Base-by-base conservation (phyloP, 768 basidiomycete species). In the Rhodotorula kratochvilovae region DNA sequence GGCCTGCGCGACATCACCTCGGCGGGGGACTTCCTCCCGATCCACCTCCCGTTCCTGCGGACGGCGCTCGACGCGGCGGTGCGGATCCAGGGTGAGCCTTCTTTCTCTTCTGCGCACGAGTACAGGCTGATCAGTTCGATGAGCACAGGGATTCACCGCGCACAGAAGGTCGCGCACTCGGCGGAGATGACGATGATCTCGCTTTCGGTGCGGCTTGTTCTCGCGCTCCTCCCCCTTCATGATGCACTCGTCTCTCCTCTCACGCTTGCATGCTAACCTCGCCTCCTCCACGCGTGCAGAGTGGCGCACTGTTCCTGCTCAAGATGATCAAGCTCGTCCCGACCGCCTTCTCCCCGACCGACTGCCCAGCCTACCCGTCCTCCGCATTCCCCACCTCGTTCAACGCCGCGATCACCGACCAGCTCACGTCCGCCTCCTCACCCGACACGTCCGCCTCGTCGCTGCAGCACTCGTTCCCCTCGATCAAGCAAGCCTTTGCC, bases 251-350 rank as follows among this genome's bases (percentile, higher is more conserved):
- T 43, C 43, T 12, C 48, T 2, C 17, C n/a, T 7, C 13, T n/a
- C 16, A 19, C 35, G 4, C n/a, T 6, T 48, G 61, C 62, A 23
- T 33, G 43, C 13, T 25, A 0, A 10, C 25, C n/a, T 36, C 35
- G n/a, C n/a, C n/a, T n/a, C n/a, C n/a, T n/a, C n/a, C n/a, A n/a
- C 12, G 5, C 43, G 4, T 46, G 12, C 56, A 73, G 73, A 65
- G 68, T 35, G 54, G 68, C 21, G 73, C 68, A 10, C 68, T 74
- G 19, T 74, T 74, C 63, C 62, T 74, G 10, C 68, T 74, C 58
- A 74, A 74, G 42, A 74, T 74, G 73, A 62, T 70, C 68, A 74
- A 74, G 66, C 68, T 74, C 46, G 43, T 62, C 46, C 73, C 73
- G 3, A 29, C 57, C 31, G 70, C 61, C 39, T 71, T 71, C 55